phyloP scores from a whole-genome alignment of 2,329 filamentous ascomycete species.

The Truncatella angustata region DNA sequence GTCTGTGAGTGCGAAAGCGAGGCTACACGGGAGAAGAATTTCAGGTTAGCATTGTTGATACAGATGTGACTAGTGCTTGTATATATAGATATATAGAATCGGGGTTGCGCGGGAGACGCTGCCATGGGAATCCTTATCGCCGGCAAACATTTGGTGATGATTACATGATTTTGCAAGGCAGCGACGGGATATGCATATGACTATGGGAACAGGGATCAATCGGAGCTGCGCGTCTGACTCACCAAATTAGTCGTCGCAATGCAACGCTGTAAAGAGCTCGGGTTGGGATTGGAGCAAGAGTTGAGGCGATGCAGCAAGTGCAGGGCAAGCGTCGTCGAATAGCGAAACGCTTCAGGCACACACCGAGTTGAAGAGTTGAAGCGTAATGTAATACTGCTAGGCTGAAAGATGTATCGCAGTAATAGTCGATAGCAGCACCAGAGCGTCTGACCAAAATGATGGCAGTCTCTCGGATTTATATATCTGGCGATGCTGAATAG shows the following conservation, averaged over 20 bases:
- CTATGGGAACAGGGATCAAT: constrained; percentile 13
- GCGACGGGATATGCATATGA: constrained; percentile 16
- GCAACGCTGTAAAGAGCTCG: constrained; percentile 23
- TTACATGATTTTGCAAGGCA: constrained; percentile 5
- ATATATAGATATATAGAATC: constrained; percentile 2
- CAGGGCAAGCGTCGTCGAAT: constrained; percentile 28
- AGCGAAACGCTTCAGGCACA: constrained; percentile 17
- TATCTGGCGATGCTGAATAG: constrained; percentile 19
- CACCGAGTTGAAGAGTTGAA: constrained; percentile 12
- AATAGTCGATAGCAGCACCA: constrained; percentile 33
- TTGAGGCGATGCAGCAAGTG: constrained; percentile 25
- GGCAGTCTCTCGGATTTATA: constrained; percentile 23
- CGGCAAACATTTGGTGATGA: constrained; percentile 1
- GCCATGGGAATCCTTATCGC: neutral
- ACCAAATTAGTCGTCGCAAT: constrained; percentile 26
- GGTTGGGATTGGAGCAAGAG: constrained; percentile 27
- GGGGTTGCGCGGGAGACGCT: neutral
- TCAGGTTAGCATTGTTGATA: constrained; percentile 4
- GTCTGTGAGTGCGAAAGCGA: neutral
- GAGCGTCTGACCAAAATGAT: constrained; percentile 27
- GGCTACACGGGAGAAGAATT: neutral
- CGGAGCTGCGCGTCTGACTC: constrained; percentile 30
- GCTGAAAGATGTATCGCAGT: constrained; percentile 22
- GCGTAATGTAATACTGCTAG: neutral
- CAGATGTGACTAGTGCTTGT: neutral